A percentile compares a stretch with the other conserved stretches of the same genome.
Evolutionary conservation across 1,284 basidiomycete species (phyloP).

Genomic region (Sphaerobolus stellatus): DNA sequence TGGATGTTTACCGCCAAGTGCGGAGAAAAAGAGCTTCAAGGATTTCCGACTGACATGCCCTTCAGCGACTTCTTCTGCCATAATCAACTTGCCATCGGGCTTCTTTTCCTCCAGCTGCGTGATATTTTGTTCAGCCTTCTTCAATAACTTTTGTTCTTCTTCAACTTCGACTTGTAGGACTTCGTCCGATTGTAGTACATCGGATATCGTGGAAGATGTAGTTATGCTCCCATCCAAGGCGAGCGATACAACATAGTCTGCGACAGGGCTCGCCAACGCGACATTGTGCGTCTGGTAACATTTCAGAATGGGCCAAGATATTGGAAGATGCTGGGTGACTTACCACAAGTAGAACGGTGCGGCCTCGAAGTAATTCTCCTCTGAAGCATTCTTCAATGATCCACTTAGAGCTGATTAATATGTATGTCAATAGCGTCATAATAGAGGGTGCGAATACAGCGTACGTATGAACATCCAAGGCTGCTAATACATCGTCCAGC

Average conservation of each 20-base stretch:
- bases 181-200: neutral
- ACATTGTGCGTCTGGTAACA: slow-evolving; percentile 39
- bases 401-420: too few relatives aligned
- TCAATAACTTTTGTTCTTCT: neutral
- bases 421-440: too few relatives aligned
- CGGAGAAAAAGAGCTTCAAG: slow-evolving; percentile 13
- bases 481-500: slow-evolving; percentile 38
- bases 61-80: slow-evolving; percentile 39
- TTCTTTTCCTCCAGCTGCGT: slow-evolving; percentile 14
- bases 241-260: slow-evolving; percentile 14
- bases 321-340: slow-evolving; percentile 16
- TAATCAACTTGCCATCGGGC: slow-evolving; percentile 25
- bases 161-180: neutral
- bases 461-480: slow-evolving; percentile 46
- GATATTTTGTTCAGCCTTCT: slow-evolving; percentile 17
- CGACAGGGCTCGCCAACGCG: slow-evolving; percentile 36
- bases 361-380: slow-evolving; percentile 37
- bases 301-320: neutral
- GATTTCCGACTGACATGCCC: slow-evolving; percentile 30
- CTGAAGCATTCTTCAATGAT: slow-evolving; percentile 43
- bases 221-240: neutral
- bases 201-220: neutral
- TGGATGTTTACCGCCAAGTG: slow-evolving; percentile 38
- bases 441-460: too few relatives aligned
- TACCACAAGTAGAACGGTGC: slow-evolving; percentile 42